A percentile compares a stretch with the other conserved stretches of the same genome.
These are phyloP conservation scores for Claviceps sp. DNA, from an alignment of 2,329 filamentous ascomycete genomes.

Conservation along the genomic window DNA sequence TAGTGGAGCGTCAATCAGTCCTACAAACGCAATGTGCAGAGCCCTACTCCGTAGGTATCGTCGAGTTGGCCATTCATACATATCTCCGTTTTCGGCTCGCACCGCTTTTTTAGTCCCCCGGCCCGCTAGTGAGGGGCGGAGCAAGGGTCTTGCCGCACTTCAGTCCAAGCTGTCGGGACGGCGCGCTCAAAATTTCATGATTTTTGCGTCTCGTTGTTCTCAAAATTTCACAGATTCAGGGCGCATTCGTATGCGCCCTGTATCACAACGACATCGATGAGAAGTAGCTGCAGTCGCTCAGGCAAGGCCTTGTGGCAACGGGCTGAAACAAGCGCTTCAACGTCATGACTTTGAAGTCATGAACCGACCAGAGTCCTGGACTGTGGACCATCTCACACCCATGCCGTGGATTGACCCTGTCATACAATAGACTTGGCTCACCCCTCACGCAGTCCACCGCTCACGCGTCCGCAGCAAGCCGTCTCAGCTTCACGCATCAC, in stretches of 20 bases:
- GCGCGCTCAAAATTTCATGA: background rate
- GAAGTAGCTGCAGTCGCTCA: background rate
- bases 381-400: background rate
- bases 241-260: background rate
- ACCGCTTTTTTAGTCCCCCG: conserved; percentile 19
- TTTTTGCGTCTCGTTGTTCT: background rate
- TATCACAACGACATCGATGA: background rate
- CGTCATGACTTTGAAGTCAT: background rate
- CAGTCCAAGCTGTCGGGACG: conserved; percentile 9
- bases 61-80: conserved; percentile 1
- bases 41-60: background rate
- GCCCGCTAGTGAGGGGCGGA: conserved; percentile 10
- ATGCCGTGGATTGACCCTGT: conserved; percentile 3
- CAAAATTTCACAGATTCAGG: background rate
- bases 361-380: background rate
- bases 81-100: conserved; percentile 22
- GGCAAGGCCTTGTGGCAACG: background rate
- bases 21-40: background rate
- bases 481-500: conserved; percentile 4
- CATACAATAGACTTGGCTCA: background rate
- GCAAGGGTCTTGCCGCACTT: conserved; percentile 12
- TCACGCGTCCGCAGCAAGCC: conserved; percentile 5
- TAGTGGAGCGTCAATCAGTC: conserved; percentile 9
- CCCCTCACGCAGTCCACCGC: conserved; percentile 6
- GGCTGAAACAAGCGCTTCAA: background rate